phyloP scores from a whole-genome alignment of 176 grass and related monocot genomes.

The Rhipidocladum racemiflorum region DNA sequence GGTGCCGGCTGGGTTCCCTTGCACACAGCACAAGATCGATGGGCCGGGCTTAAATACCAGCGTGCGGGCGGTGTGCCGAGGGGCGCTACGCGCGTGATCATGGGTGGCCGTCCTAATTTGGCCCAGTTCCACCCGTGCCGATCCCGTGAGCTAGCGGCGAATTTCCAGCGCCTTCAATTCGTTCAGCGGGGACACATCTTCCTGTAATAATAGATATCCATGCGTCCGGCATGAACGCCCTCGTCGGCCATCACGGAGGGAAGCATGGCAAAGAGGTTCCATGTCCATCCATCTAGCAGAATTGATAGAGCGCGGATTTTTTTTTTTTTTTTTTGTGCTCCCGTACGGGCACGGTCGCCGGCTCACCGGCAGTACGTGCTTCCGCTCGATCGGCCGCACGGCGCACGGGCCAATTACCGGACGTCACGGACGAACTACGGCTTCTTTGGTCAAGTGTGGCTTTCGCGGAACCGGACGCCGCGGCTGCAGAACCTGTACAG shows the following conservation, averaged over 20 bases:
- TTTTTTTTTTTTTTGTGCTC: not conserved
- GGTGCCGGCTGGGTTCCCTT: too few species aligned
- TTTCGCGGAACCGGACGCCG: not conserved
- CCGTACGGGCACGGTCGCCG: not conserved
- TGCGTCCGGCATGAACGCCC: not conserved
- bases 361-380: not conserved
- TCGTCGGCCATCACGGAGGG: not conserved
- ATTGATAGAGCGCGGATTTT: not conserved
- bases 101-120: not conserved
- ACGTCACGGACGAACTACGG: not conserved
- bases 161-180: not conserved
- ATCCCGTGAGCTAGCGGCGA: constrained; percentile 1
- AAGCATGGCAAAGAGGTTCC: not conserved
- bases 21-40: not conserved
- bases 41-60: constrained; percentile 7
- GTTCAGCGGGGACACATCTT: not conserved
- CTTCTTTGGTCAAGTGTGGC: not conserved
- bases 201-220: not conserved
- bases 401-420: not conserved
- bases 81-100: too few species aligned
- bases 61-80: not conserved
- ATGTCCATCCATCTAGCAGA: not conserved
- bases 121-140: not conserved
- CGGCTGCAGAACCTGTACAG: not conserved
- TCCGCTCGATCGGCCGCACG: not conserved